These are phyloP conservation scores for Komagataella phaffii DNA, from an alignment of 805 yeast species.

Conservation along the genomic window DNA sequence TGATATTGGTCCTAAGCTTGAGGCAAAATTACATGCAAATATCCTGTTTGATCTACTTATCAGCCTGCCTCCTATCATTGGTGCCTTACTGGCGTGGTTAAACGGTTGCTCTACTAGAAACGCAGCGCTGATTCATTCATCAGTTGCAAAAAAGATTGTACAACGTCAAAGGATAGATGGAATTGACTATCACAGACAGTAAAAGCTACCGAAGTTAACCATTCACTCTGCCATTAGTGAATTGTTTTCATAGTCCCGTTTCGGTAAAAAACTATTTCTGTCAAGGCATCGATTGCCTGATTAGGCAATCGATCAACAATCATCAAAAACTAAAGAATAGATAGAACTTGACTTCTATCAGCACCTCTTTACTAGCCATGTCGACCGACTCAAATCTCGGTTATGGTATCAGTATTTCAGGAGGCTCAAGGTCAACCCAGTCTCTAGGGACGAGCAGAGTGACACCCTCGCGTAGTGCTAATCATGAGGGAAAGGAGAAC, in stretches of 20 bases:
- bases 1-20: slow-evolving; percentile 40
- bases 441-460: background rate
- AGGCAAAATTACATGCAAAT: slow-evolving; percentile 65
- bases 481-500: background rate
- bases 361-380: background rate
- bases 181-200: background rate
- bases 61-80: slow-evolving; percentile 70
- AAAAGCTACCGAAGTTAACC: background rate
- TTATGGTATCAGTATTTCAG: background rate
- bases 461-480: background rate
- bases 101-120: slow-evolving; percentile 82
- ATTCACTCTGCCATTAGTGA: background rate
- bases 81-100: slow-evolving; percentile 67
- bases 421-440: background rate
- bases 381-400: background rate
- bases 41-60: slow-evolving; percentile 63
- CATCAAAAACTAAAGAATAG: background rate
- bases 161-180: background rate
- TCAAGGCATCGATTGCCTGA: background rate
- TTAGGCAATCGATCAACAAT: background rate
- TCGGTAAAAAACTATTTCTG: background rate
- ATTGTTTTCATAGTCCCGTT: background rate
- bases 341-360: background rate
- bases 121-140: slow-evolving; percentile 58
- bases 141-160: background rate